Evolutionary conservation across 352 stramenopile species (phyloP).

Genomic region (Globisporangium acanthophoron): DNA sequence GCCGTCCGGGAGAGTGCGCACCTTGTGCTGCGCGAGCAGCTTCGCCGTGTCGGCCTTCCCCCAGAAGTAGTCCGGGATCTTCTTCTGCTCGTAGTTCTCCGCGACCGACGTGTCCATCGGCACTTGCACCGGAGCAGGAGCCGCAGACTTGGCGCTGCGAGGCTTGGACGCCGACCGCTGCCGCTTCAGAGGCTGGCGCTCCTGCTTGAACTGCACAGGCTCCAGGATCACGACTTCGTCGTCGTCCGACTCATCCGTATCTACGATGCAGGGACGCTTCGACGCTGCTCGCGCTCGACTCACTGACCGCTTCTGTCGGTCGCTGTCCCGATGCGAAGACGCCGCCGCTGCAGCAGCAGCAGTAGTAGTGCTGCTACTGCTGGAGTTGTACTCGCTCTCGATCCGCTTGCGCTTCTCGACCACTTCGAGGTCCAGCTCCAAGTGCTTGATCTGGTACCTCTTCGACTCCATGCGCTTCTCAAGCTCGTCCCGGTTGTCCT

Average conservation of each 20-base stretch:
- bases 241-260: slow-evolving; percentile 59
- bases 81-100: slow-evolving; percentile 7
- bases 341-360: not conserved
- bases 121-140: slow-evolving; percentile 11
- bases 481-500: slow-evolving; percentile 28
- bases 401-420: slow-evolving; percentile 53
- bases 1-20: slow-evolving; percentile 52
- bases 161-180: slow-evolving; percentile 6
- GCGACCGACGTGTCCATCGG: slow-evolving; percentile 21
- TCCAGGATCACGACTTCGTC: slow-evolving; percentile 56
- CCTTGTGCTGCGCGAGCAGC: slow-evolving; percentile 60
- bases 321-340: not conserved
- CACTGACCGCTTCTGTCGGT: slow-evolving; percentile 23
- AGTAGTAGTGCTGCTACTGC: not conserved
- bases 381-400: slow-evolving; percentile 22
- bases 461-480: slow-evolving; percentile 39
- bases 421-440: slow-evolving; percentile 56
- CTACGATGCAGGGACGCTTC: slow-evolving; percentile 56
- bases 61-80: slow-evolving; percentile 75
- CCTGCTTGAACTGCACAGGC: slow-evolving; percentile 30
- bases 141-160: slow-evolving; percentile 8
- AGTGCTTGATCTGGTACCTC: slow-evolving; percentile 59
- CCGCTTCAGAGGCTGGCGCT: not conserved
- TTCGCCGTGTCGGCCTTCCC: slow-evolving; percentile 56
- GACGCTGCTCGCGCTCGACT: slow-evolving; percentile 24